Evolutionary conservation across 2,329 filamentous ascomycete genomes (phyloP).

Genomic region (Cyclaneusma minus): DNA sequence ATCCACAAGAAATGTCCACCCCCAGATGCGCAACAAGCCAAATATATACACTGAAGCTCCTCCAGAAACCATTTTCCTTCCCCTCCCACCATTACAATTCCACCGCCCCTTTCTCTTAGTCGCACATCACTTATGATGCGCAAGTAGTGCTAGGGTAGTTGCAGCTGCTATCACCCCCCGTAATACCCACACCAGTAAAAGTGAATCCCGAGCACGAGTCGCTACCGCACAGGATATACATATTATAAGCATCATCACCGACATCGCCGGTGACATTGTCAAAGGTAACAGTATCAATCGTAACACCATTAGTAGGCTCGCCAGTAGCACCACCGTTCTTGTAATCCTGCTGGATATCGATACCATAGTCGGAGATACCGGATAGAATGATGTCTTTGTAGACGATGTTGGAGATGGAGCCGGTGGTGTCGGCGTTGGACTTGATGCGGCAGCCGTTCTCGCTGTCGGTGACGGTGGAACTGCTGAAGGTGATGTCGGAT

Average conservation of each 20-base stretch:
- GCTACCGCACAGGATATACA: conserved; percentile 23
- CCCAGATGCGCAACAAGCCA: too few relatives aligned
- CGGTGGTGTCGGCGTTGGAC: conserved; percentile 22
- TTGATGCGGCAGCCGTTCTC: conserved; percentile 24
- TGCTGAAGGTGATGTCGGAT: conserved; percentile 16
- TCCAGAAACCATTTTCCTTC: too few relatives aligned
- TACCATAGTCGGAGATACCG: conserved; percentile 30
- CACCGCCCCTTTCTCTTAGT: too few relatives aligned
- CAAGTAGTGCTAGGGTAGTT: conserved; percentile 16
- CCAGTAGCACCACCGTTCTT: conserved; percentile 28
- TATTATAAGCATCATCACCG: conserved; percentile 16
- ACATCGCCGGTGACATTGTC: conserved; percentile 21
- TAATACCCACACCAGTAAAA: conserved; percentile 21
- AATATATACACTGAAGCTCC: too few relatives aligned
- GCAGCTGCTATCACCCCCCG: conserved; percentile 17
- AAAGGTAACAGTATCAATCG: conserved; percentile 20
- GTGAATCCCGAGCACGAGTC: conserved; percentile 22
- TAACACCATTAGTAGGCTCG: conserved; percentile 21
- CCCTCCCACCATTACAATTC: too few relatives aligned
- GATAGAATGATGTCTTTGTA: conserved; percentile 30
- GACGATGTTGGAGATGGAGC: conserved; percentile 23
- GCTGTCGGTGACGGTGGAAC: conserved; percentile 11
- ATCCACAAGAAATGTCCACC: too few relatives aligned
- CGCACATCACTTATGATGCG: too few relatives aligned
- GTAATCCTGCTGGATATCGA: conserved; percentile 36